Evolutionary conservation across 148 eudicot genomes (phyloP).

Genomic region (Nyssa sinensis): DNA sequence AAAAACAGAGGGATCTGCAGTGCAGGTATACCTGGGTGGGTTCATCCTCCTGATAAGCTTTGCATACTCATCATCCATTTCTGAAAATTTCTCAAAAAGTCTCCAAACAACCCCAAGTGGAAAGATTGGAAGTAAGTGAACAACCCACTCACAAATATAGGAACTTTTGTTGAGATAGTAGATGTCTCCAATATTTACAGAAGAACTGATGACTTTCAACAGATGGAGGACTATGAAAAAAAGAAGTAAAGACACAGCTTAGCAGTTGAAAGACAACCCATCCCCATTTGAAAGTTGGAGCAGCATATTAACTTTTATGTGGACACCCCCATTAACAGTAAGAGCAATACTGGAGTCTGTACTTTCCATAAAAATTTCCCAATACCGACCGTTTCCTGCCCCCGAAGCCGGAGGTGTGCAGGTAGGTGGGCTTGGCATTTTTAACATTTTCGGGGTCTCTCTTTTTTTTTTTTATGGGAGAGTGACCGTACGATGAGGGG

Average conservation of each 20-base stretch:
- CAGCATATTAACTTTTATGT: background rate
- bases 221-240: constrained; percentile 1
- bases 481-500: no score
- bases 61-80: constrained; percentile 72
- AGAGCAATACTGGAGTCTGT: no score
- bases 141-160: background rate
- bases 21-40: constrained; percentile 68
- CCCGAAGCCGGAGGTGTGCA: no score
- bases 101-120: constrained; percentile 1
- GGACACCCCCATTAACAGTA: no score
- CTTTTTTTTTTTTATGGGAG: no score
- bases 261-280: background rate
- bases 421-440: no score
- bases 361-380: no score
- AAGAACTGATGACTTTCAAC: constrained; percentile 17
- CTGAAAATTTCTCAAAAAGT: background rate
- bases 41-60: constrained; percentile 85
- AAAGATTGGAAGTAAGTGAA: background rate
- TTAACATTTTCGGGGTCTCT: no score
- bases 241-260: background rate
- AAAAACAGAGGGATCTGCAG: background rate
- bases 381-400: no score
- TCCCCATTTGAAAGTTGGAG: background rate
- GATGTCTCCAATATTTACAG: constrained; percentile 39
- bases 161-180: background rate